phyloP scores from a whole-genome alignment of 257 asterid species.

The Solanum ossicruentum region DNA sequence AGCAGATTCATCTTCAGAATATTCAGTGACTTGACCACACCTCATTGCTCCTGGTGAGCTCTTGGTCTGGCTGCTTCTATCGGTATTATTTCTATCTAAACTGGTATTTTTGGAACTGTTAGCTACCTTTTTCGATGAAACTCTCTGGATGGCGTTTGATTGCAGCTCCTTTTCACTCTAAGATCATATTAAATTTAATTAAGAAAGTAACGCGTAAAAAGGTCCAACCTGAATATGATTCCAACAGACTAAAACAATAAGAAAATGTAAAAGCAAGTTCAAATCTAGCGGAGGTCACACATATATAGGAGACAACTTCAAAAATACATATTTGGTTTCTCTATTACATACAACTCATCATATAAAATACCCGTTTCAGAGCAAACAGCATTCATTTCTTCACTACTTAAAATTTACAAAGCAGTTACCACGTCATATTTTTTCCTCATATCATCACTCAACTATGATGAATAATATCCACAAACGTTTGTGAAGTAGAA shows the following conservation, averaged over 20 bases:
- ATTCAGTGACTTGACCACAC: conserved; percentile 28
- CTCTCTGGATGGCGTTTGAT: conserved; percentile 15
- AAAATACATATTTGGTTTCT: not conserved
- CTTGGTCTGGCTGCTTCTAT: conserved; percentile 11
- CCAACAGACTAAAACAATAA: not conserved
- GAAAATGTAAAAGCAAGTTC: not conserved
- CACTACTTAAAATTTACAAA: not conserved
- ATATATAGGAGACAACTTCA: not conserved
- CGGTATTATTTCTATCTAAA: conserved; percentile 22
- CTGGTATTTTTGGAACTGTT: conserved; percentile 11
- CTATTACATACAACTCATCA: not conserved
- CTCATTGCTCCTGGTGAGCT: conserved; percentile 8
- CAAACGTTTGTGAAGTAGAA: not conserved
- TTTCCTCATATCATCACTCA: not conserved
- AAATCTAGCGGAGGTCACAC: not conserved
- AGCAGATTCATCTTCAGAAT: conserved; percentile 77
- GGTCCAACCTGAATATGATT: not conserved
- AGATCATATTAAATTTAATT: conserved; percentile 1
- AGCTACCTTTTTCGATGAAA: conserved; percentile 10
- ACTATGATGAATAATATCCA: not conserved
- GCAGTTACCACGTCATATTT: not conserved
- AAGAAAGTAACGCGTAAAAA: not conserved
- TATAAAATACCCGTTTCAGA: not conserved
- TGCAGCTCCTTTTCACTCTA: conserved; percentile 42
- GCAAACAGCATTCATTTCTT: not conserved